phyloP scores from a whole-genome alignment of 1,284 basidiomycete species.

The Trichosporon sp. region DNA sequence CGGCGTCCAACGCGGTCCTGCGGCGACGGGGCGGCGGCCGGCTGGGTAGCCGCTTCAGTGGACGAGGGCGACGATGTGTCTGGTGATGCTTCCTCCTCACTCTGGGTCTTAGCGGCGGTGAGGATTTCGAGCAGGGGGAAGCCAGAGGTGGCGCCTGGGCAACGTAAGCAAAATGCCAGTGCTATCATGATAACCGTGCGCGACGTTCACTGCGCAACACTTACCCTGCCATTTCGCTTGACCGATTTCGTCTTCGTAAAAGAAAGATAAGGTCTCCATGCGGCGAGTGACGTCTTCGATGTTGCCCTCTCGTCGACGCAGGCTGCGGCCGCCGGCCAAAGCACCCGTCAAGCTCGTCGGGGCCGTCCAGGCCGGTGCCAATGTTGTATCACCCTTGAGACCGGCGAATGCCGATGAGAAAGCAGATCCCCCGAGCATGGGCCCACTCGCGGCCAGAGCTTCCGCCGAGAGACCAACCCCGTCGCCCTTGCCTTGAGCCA shows the following conservation, averaged over 20 bases:
- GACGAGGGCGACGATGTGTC: slow-evolving; percentile 35
- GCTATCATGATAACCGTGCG: not conserved
- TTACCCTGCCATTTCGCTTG: slow-evolving; percentile 58
- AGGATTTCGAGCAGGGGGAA: slow-evolving; percentile 79
- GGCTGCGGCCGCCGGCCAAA: slow-evolving; percentile 29
- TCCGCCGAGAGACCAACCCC: slow-evolving; percentile 47
- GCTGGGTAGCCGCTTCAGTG: slow-evolving; percentile 17
- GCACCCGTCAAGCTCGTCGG: slow-evolving; percentile 19
- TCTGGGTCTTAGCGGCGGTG: slow-evolving; percentile 61
- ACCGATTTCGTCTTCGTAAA: slow-evolving; percentile 58
- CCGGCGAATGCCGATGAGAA: slow-evolving; percentile 22
- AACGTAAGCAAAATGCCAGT: slow-evolving; percentile 23
- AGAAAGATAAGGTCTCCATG: slow-evolving; percentile 55
- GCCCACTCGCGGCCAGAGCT: slow-evolving; percentile 38
- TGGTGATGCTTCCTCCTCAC: slow-evolving; percentile 23
- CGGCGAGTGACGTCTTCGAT: slow-evolving; percentile 48
- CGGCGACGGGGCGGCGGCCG: slow-evolving; percentile 5
- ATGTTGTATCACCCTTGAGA: slow-evolving; percentile 24
- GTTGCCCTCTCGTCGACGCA: slow-evolving; percentile 34
- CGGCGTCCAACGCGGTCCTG: slow-evolving; percentile 23
- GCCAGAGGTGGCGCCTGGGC: slow-evolving; percentile 76
- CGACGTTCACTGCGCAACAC: slow-evolving; percentile 25
- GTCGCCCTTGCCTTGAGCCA: slow-evolving; percentile 50
- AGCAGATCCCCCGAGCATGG: slow-evolving; percentile 16
- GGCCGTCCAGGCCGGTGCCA: slow-evolving; percentile 19